Evolutionary conservation across 441 rosid genomes (phyloP).

Genomic region (Croton laevigatus): DNA sequence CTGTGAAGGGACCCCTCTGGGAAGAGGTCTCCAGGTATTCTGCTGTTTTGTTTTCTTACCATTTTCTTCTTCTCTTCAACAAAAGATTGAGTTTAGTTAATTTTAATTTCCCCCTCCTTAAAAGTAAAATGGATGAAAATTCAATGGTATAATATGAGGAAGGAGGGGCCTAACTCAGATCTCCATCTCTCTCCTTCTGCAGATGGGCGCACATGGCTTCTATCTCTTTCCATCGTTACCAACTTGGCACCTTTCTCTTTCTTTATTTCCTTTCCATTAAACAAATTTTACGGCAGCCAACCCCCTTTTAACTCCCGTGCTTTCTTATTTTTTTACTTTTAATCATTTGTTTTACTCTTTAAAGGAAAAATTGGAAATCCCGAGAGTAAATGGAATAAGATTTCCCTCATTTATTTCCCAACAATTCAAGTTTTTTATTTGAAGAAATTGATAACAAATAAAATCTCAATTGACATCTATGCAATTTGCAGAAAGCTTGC

Average conservation of each 20-base stretch:
- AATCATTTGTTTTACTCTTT: neutral
- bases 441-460: constrained; percentile 15
- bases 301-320: neutral
- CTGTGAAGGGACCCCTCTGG: constrained; percentile 83
- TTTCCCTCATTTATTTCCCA: neutral
- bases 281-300: neutral
- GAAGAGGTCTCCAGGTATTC: constrained; percentile 81
- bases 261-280: neutral
- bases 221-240: constrained; percentile 44
- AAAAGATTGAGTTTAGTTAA: neutral
- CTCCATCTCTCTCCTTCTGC: constrained; percentile 24
- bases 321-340: neutral
- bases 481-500: constrained; percentile 57
- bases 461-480: no score
- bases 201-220: constrained; percentile 41
- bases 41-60: neutral
- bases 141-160: neutral
- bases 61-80: neutral
- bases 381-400: constrained; percentile 3
- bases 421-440: neutral
- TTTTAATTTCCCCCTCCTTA: neutral
- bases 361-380: constrained; percentile 20
- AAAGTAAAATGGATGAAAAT: neutral
- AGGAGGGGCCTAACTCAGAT: constrained; percentile 1
- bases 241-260: constrained; percentile 40